Conservation (phyloP, 2,329 filamentous ascomycete genomes). For the Xylariaceae sp. region DNA sequence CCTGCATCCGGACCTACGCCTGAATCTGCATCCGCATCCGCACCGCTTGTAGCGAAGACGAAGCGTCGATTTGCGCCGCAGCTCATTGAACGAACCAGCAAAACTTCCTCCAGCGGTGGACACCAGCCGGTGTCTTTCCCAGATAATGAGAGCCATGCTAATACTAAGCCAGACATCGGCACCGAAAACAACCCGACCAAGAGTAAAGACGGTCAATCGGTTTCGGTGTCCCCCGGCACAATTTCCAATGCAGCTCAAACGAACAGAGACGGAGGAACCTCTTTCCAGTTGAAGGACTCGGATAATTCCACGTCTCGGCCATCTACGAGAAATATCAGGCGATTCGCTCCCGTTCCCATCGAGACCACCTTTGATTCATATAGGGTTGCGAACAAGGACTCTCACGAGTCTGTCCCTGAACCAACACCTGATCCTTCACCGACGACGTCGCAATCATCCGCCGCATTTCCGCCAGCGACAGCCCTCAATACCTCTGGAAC, state of each 20-base stretch:
- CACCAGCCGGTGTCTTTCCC: conserved; percentile 2
- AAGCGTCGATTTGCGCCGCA: conserved; percentile 34
- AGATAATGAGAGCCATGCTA: background rate
- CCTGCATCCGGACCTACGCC: conserved; percentile 2
- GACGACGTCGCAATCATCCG: conserved; percentile 43
- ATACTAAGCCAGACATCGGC: background rate
- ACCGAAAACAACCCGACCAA: conserved; percentile 19
- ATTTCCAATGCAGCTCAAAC: conserved; percentile 20
- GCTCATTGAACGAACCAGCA: conserved; percentile 34
- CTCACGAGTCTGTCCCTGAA: conserved; percentile 52
- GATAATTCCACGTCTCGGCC: conserved; percentile 26
- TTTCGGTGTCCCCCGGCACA: background rate
- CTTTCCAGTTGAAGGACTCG: conserved; percentile 29
- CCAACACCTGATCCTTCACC: conserved; percentile 53
- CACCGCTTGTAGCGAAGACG: conserved; percentile 27
- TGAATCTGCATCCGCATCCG: conserved; percentile 12
- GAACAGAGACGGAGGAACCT: conserved; percentile 32
- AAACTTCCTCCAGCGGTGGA: conserved; percentile 27
- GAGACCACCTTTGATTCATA: conserved; percentile 65
- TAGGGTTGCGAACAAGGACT: conserved; percentile 41
- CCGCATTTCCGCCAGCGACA: conserved; percentile 21
- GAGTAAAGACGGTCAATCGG: background rate
- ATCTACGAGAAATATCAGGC: conserved; percentile 36
- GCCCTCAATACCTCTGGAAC: conserved; percentile 2
- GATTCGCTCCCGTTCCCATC: conserved; percentile 65